Evolutionary conservation across 106 monocot genomes (phyloP), one percentile per base, ranked within the genome.

Genomic region (Acorus calamus): DNA sequence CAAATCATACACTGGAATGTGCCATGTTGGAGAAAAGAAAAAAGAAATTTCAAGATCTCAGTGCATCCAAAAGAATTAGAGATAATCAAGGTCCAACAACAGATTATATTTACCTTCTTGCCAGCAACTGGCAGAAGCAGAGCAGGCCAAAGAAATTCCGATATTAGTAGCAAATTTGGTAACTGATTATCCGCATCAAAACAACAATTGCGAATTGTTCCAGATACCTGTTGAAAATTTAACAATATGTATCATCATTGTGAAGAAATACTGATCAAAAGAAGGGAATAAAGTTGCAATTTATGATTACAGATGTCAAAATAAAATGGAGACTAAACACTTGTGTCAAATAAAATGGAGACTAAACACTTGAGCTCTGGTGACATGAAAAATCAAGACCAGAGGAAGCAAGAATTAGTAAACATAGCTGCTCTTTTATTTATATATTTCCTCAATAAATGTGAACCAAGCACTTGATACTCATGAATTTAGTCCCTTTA

Each of bases 81-180:
- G 0, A 28, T 28, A 28, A 0, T 1, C 28, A 28, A 28, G 28
- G 28, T 28, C 28, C 28, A 28, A 28, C 28, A 28, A 28, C 28
- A 28, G 28, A 28, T 46, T 7, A 9, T 11, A 9, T 4, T 47
- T 59, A 94, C 91, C 98, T 92, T 98, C 52, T 77, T 98, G 43
- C 98, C 88, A 10, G 98, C 91, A 73, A 98, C 98, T 60, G 92
- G 91, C 5, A 98, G 70, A 59, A 98, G 91, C 13, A 98, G 73
- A 66, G 83, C 78, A 11, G 98, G 98, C 98, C 98, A 98, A 71
- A 98, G 85, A 79, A 83, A 98, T 73, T 98, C 98, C 60, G 98
- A 80, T 68, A 92, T 50, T 47, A 75, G 59, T 67, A 98, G 85
- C 75, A 98, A 66, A 79, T 88, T 85, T 7, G 80, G 78, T 51